Evolutionary conservation across 2,329 filamentous ascomycete genomes (phyloP).

Genomic region (Bertia moriformis): DNA sequence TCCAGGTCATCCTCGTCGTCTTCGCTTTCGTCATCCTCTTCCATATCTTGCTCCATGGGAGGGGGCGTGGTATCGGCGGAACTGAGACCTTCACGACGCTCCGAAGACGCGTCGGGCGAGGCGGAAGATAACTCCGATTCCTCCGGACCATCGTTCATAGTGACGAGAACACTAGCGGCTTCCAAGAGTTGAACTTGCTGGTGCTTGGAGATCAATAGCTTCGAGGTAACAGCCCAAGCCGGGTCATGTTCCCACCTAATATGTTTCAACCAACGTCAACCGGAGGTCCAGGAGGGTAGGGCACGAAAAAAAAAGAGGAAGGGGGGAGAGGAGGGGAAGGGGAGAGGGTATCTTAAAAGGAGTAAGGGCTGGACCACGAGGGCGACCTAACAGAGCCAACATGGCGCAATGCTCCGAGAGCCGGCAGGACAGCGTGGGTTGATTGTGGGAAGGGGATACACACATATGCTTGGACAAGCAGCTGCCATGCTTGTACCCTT

Average conservation of each 20-base stretch:
- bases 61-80: conserved; percentile 51
- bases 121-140: conserved; percentile 45
- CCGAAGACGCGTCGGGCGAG: conserved; percentile 47
- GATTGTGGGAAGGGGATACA: conserved; percentile 31
- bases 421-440: conserved; percentile 8
- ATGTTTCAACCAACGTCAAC: conserved; percentile 11
- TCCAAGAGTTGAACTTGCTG: conserved; percentile 56
- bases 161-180: conserved; percentile 49
- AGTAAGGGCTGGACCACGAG: conserved; percentile 7
- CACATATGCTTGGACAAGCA: conserved; percentile 60
- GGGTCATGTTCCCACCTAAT: conserved; percentile 56
- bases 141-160: conserved; percentile 36
- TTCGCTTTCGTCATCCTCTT: conserved; percentile 26
- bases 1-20: conserved; percentile 22
- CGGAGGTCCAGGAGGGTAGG: conserved; percentile 9
- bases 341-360: too few species aligned
- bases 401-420: conserved; percentile 13
- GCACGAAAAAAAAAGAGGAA: conserved; percentile 3
- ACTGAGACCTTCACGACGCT: conserved; percentile 37
- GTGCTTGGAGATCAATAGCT: conserved; percentile 56
- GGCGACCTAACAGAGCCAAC: conserved; percentile 5
- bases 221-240: conserved; percentile 54
- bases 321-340: too few species aligned
- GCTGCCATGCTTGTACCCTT: conserved; percentile 61
- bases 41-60: conserved; percentile 36